phyloP scores from a whole-genome alignment of 306 rosid species.

The Abrus pulchellus region DNA sequence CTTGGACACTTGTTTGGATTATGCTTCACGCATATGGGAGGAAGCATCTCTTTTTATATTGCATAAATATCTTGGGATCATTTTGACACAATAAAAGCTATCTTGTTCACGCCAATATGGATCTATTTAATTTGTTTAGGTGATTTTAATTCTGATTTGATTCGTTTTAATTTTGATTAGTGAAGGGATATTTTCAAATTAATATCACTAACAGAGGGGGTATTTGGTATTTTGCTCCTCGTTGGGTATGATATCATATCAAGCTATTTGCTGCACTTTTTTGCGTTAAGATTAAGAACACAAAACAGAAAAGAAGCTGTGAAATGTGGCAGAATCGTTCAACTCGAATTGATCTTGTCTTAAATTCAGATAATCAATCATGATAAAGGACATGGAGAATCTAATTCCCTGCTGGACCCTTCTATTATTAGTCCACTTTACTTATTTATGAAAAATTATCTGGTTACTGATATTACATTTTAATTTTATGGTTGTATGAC shows the following conservation, averaged over 20 bases:
- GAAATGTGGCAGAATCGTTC: background rate
- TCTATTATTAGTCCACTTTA: background rate
- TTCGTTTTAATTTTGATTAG: constrained; percentile 7
- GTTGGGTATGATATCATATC: background rate
- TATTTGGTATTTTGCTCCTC: background rate
- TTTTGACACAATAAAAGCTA: constrained; percentile 4
- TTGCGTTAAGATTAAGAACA: constrained; percentile 2
- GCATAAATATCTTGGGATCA: constrained; percentile 1
- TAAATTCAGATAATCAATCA: background rate
- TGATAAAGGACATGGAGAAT: background rate
- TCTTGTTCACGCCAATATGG: background rate
- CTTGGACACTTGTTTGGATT: constrained; percentile 3
- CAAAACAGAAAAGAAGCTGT: background rate
- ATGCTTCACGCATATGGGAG: background rate
- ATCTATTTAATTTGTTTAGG: background rate
- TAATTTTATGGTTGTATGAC: background rate
- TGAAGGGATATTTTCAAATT: background rate
- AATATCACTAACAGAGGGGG: background rate
- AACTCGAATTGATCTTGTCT: background rate
- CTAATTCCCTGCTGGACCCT: background rate
- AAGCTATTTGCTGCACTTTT: background rate
- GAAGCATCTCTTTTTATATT: background rate
- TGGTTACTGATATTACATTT: background rate
- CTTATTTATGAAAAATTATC: background rate
- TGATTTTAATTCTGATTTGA: constrained; percentile 3